Evolutionary conservation across 2,329 filamentous ascomycete species (phyloP).

Genomic region (Penicillium capsulatum): DNA sequence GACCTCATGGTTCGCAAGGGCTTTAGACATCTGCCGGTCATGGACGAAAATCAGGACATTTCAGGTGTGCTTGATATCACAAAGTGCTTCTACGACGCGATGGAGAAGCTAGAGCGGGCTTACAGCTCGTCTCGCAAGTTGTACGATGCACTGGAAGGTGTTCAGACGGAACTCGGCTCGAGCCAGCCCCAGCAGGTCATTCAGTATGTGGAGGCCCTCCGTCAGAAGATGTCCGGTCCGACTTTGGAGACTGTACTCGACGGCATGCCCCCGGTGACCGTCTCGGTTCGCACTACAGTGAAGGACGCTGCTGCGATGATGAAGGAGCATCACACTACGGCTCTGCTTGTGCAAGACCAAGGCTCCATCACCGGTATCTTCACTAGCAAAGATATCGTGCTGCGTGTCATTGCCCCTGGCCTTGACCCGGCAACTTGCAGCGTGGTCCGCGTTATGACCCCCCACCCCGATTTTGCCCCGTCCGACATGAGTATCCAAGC

Average conservation of each 20-base stretch:
- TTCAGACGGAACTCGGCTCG: constrained; percentile 91
- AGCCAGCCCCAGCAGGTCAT: constrained; percentile 98
- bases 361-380: constrained; percentile 98
- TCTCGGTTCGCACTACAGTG: constrained; percentile 92
- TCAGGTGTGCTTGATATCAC: constrained; percentile 97
- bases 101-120: constrained; percentile 98
- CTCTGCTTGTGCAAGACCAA: constrained; percentile 92
- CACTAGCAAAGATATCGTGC: constrained; percentile 97
- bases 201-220: constrained; percentile 93
- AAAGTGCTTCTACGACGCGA: constrained; percentile 99
- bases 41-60: constrained; percentile 99
- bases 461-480: constrained; percentile 96
- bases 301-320: constrained; percentile 92
- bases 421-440: constrained; percentile 93
- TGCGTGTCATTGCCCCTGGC: constrained; percentile 94
- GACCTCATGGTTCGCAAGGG: constrained; percentile 98
- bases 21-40: constrained; percentile 94
- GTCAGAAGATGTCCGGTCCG: constrained; percentile 95
- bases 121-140: constrained; percentile 98
- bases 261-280: constrained; percentile 85
- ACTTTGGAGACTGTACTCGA: constrained; percentile 92
- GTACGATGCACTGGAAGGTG: constrained; percentile 94
- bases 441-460: constrained; percentile 98
- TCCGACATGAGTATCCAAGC: constrained; percentile 99
- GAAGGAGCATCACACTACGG: constrained; percentile 99